Base-by-base conservation (phyloP, 257 asterid species). In the Cynanchum wilfordii region DNA sequence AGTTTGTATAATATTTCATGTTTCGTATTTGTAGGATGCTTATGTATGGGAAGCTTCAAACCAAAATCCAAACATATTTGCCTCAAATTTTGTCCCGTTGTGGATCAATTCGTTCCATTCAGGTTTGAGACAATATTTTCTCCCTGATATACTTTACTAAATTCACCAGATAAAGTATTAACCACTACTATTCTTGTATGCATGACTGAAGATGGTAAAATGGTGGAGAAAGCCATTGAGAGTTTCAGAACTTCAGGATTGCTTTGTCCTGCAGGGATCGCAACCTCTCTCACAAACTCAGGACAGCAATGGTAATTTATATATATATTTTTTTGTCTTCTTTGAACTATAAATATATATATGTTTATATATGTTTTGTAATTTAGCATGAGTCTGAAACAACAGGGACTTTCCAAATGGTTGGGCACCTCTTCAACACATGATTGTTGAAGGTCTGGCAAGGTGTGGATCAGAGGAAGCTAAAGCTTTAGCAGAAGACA, bases 381-480 rank as follows among this genome's bases (percentile, higher is more conserved):
- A 47, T 54, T 52, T 73, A 69, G 33, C 44, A 29, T 52, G 22
- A 52, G 30, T 73, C 29, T 57, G 30, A 38, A 50, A 72, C 80
- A 50, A 72, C 80, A 95, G 96, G 99, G 99, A 95, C 71, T 90
- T 79, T 77, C 99, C 99, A 2, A 95, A 95, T 72, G 98, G 99
- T 30, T 95, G 99, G 98, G 94, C 98, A 0, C 99, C 99, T 0
- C 81, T 92, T 54, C 97, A 95, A 58, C 97, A 95, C 92, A 81
- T 95, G 87, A 95, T 90, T 16, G 89, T 82, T 8, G 97, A 95
- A 79, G 99, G 98, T 60, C 89, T 92, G 13, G 81, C 68, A 17
- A 86, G 60, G 71, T 87, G 91, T 0, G 84, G 87, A 45, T 85
- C 88, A 5, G 71, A 82, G 67, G 73, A 82, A 72, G 95, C 91